Percentiles rank a stretch among this genome's conserved stretches.
phyloP scores from a whole-genome alignment of 1,139 yeast genomes.

The Candida neerlandica region DNA sequence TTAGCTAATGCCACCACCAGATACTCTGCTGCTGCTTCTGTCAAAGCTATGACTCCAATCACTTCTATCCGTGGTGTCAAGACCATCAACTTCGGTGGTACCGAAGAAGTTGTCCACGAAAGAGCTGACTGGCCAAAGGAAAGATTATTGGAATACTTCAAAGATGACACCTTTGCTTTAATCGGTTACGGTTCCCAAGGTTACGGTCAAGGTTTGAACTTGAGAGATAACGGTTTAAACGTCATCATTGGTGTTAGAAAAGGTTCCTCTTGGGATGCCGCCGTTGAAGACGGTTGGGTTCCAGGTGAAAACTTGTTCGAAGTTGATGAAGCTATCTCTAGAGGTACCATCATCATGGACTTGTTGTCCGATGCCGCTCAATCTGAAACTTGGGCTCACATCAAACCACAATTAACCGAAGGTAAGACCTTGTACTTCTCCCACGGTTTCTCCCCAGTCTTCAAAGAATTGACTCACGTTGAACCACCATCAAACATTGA shows the following conservation, averaged over 20 bases:
- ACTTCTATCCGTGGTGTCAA: conserved; percentile 78
- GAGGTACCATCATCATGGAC: conserved; percentile 96
- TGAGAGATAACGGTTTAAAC: conserved; percentile 98
- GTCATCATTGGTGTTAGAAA: conserved; percentile 98
- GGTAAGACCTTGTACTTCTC: conserved; percentile 98
- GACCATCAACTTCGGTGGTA: conserved; percentile 96
- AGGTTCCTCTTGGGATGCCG: conserved; percentile 99
- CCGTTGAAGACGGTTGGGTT: conserved; percentile 99
- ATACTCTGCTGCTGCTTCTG: conserved; percentile 32
- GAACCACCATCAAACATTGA: conserved; percentile 94
- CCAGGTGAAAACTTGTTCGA: conserved; percentile 98
- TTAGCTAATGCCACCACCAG: conserved; percentile 56
- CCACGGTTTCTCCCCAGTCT: conserved; percentile 99
- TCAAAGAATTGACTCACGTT: conserved; percentile 95
- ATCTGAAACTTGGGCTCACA: conserved; percentile 91
- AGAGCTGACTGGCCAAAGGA: conserved; percentile 99
- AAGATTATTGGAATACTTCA: conserved; percentile 93
- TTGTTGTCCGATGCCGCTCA: conserved; percentile 98
- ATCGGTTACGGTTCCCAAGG: conserved; percentile 99
- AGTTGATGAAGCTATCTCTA: conserved; percentile 86
- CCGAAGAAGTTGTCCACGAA: conserved; percentile 94
- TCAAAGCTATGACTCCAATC: conserved; percentile 36
- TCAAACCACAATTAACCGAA: conserved; percentile 91
- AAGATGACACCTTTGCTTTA: conserved; percentile 94
- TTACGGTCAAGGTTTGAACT: conserved; percentile 99